Conservation (phyloP, 225 moss, liverwort and hornwort species). For the Antitrichia curtipendula region DNA sequence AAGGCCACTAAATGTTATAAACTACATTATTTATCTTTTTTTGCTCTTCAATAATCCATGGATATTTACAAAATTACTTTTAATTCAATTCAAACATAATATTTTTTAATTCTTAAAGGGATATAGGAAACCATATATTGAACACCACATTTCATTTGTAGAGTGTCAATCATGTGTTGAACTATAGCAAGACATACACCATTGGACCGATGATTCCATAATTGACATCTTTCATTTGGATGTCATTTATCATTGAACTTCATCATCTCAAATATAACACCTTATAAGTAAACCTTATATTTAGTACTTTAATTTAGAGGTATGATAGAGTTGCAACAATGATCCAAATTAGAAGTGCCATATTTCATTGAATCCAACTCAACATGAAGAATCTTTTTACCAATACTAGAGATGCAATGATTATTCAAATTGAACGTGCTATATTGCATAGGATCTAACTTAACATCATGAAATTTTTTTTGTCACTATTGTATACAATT, state of each 20-base stretch:
- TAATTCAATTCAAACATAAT: fast-evolving
- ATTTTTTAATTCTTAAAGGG: background rate
- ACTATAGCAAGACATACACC: background rate
- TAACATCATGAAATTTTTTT: fast-evolving
- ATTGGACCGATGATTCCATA: background rate
- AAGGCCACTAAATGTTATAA: too few relatives aligned
- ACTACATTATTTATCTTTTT: background rate
- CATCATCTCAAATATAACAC: background rate
- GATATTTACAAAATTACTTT: background rate
- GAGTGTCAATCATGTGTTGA: background rate
- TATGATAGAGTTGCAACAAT: background rate
- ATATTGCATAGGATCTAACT: background rate
- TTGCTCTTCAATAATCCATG: fast-evolving
- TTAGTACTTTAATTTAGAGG: too few relatives aligned
- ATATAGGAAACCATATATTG: background rate
- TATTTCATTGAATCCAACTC: background rate
- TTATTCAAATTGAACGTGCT: background rate
- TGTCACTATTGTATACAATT: background rate
- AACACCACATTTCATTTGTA: background rate
- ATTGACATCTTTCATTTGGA: background rate
- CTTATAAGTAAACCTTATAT: too few relatives aligned
- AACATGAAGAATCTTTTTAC: background rate
- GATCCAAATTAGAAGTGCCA: background rate
- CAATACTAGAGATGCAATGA: background rate
- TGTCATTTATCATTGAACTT: background rate